Conservation (phyloP, 75 land plant genomes). For the Cupressus sempervirens region DNA sequence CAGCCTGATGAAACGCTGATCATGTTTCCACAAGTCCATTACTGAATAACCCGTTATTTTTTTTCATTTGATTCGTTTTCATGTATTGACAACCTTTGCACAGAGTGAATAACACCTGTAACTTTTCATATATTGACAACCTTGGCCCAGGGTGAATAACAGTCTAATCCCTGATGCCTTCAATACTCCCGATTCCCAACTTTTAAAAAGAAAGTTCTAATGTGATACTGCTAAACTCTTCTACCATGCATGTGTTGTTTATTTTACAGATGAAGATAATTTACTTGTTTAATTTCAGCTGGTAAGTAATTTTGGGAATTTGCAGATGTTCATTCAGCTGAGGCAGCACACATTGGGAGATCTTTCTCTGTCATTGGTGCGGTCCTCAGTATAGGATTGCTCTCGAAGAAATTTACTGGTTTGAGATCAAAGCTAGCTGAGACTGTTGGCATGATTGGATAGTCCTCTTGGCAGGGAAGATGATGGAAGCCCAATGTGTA, state of each 20-base stretch:
- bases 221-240: not conserved
- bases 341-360: constrained; percentile 44
- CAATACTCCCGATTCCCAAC: too few species aligned
- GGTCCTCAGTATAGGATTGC: constrained; percentile 61
- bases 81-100: too few species aligned
- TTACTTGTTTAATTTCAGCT: not conserved
- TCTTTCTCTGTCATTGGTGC: constrained; percentile 49
- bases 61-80: too few species aligned
- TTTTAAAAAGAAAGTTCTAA: too few species aligned
- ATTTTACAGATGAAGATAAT: not conserved
- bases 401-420: constrained; percentile 79
- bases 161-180: too few species aligned
- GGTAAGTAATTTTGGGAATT: not conserved
- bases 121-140: too few species aligned
- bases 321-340: constrained; percentile 9
- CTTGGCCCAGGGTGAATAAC: too few species aligned
- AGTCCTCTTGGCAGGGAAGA: constrained; percentile 81
- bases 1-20: too few species aligned
- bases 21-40: too few species aligned
- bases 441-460: constrained; percentile 74
- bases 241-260: not conserved
- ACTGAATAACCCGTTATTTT: too few species aligned
- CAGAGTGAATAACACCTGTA: too few species aligned
- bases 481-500: constrained; percentile 81
- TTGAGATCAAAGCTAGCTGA: constrained; percentile 68